Conservation (phyloP, 163 green algal species). For the Smithsoniella earleae region DNA sequence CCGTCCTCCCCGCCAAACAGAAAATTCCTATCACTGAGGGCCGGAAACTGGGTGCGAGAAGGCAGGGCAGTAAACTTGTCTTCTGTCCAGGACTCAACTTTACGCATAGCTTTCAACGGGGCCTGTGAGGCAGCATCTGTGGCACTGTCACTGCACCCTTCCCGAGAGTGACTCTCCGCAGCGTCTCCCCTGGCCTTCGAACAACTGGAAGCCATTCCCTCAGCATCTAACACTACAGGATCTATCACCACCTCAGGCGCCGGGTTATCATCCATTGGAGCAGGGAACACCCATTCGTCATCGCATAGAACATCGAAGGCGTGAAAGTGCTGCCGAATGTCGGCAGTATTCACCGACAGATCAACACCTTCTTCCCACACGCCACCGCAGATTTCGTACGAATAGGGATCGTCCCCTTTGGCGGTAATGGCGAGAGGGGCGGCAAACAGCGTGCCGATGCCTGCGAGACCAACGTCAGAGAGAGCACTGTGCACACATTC, state of each 20-base stretch:
- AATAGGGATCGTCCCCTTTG: not conserved
- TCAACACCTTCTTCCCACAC: not conserved
- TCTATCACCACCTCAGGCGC: no score
- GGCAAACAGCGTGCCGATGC: not conserved
- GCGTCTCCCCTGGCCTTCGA: no score
- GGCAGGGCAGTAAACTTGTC: conserved; percentile 28
- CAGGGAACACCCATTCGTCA: conserved; percentile 14
- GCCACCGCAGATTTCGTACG: not conserved
- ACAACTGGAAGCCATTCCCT: no score
- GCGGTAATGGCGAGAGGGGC: not conserved
- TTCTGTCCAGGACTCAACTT: conserved; percentile 12
- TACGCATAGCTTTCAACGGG: no score
- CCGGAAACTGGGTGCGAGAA: not conserved
- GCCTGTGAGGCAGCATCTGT: no score
- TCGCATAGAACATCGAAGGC: no score
- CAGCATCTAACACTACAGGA: no score
- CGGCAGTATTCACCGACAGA: not conserved
- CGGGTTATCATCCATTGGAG: no score
- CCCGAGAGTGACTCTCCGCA: no score
- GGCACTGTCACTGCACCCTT: no score
- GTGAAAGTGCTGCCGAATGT: conserved; percentile 3
- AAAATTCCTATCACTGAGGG: conserved; percentile 22
- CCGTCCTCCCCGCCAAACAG: conserved; percentile 6
- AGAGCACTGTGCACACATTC: conserved; percentile 2
- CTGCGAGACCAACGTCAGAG: not conserved